Percentiles rank a stretch among this genome's conserved stretches.
These are phyloP conservation scores for Spizellomyces sp. DNA, from an alignment of 192 early-diverging fungal genomes.

Conservation along the genomic window DNA sequence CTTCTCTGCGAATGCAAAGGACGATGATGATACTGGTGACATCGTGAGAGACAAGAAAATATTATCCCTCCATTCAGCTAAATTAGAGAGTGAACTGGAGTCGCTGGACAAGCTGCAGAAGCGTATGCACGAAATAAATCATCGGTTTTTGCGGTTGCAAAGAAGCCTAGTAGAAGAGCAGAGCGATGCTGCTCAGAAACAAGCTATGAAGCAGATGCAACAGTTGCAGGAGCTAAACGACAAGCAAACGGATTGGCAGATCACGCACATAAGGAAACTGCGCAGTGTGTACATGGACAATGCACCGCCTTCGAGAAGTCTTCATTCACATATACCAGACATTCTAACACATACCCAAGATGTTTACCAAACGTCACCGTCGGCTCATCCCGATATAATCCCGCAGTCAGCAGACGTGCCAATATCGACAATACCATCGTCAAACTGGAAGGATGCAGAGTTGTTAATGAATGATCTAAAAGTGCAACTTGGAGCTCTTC, in stretches of 20 bases:
- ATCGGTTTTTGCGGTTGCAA: background rate
- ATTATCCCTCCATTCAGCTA: no score
- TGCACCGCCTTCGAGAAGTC: background rate
- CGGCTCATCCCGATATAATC: background rate
- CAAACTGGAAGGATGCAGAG: no score
- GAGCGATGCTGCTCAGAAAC: background rate
- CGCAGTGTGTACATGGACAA: background rate
- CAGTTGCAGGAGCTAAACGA: slow-evolving; percentile 19
- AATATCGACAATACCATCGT: background rate
- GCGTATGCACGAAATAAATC: background rate
- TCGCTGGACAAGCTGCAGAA: background rate
- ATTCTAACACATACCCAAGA: background rate
- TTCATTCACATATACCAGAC: background rate
- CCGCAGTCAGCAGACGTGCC: background rate
- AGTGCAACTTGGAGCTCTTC: background rate
- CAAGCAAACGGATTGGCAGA: slow-evolving; percentile 22
- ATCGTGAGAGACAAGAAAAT: no score
- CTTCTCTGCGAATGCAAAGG: no score
- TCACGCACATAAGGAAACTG: slow-evolving; percentile 1
- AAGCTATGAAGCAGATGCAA: slow-evolving; percentile 6
- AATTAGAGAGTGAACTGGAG: no score
- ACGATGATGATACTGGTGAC: no score
- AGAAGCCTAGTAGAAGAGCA: background rate
- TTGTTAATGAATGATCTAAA: no score
- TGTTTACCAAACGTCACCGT: background rate